Evolutionary conservation across 2,329 filamentous ascomycete species (phyloP), one percentile per base, ranked within the genome.

Genomic region (Corynespora cassiicola): DNA sequence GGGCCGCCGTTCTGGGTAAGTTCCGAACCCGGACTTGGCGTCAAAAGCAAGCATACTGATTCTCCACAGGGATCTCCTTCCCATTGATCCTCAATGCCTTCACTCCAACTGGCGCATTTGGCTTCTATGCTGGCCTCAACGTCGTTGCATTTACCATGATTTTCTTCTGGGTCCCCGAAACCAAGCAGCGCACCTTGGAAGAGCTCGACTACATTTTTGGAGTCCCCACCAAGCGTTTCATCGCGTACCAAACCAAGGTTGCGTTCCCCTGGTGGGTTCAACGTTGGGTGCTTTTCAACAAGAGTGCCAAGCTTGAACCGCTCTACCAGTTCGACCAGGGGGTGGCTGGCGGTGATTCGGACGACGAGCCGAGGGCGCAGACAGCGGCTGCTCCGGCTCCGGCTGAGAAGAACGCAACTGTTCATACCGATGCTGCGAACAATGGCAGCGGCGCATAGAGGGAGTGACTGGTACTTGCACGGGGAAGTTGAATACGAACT

Each of bases 251-350:
- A 45, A 31, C 55, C 27, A 54, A 38, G 16, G 64, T 67, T 39
- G 63, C 59, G 35, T 39, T 69, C 32, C 71, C 73, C 5, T 75
- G 62, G 57, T 75, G 64, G 52, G 57, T 75, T 53, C 64, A 71
- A 45, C 58, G 64, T 11, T 70, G 63, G 39, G 41, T 72, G 10
- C 48, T 71, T 23, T 56, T 53, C 27, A 49, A 65, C 20, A 65
- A 64, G 36, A 50, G 40, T 18, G 47, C 55, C 2, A 55, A 42
- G 14, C 36, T 59, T 22, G 41, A 49, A 31, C 52, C 54, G 24
- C 38, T 67, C 7, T 67, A 66, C 43, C 48, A 53, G 8, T 60
- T 62, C 28, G 55, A 61, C 26, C 23, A 52, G 9, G 44, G 43
- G 4, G 34, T 46, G 14, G 43, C 36, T 7, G 39, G 39, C 11